Conservation (phyloP, 1,139 yeast genomes). For the Nakaseomyces delphensis region DNA sequence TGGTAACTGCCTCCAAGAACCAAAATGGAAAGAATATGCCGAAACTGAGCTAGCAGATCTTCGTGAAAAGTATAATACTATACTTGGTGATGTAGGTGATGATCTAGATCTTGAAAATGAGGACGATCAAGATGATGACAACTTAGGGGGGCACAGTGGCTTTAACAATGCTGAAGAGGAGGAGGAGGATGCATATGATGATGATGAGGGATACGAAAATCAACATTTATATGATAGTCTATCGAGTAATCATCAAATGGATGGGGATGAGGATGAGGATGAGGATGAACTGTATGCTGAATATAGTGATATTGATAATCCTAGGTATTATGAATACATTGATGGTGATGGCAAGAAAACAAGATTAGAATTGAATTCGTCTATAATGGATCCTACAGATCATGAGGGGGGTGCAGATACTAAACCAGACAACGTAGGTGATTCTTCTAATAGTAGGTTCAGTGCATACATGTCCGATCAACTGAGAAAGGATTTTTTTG, state of each 20-base stretch:
- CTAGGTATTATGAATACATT: constrained; percentile 35
- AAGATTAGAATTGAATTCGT: constrained; percentile 16
- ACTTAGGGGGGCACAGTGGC: background rate
- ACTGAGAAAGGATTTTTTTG: constrained; percentile 44
- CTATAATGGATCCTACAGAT: constrained; percentile 12
- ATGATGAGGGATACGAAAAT: constrained; percentile 21
- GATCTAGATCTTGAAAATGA: constrained; percentile 28
- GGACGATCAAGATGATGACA: constrained; percentile 25
- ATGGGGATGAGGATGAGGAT: constrained; percentile 14
- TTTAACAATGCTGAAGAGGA: constrained; percentile 8
- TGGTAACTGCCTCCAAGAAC: constrained; percentile 34
- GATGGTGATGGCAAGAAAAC: constrained; percentile 33
- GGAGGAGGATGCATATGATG: constrained; percentile 9
- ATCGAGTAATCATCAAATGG: constrained; percentile 6
- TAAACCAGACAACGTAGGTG: constrained; percentile 20
- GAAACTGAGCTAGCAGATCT: constrained; percentile 78
- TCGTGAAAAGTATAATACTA: constrained; percentile 91
- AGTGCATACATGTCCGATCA: constrained; percentile 81
- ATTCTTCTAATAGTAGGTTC: constrained; percentile 43
- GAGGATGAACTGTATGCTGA: constrained; percentile 19
- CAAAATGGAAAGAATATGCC: constrained; percentile 77
- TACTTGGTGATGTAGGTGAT: constrained; percentile 63
- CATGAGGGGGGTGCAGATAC: constrained; percentile 15
- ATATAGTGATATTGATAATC: constrained; percentile 21
- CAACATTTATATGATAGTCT: constrained; percentile 7